phyloP scores from a whole-genome alignment of 2,329 filamentous ascomycete genomes.

The Capronia americana region DNA sequence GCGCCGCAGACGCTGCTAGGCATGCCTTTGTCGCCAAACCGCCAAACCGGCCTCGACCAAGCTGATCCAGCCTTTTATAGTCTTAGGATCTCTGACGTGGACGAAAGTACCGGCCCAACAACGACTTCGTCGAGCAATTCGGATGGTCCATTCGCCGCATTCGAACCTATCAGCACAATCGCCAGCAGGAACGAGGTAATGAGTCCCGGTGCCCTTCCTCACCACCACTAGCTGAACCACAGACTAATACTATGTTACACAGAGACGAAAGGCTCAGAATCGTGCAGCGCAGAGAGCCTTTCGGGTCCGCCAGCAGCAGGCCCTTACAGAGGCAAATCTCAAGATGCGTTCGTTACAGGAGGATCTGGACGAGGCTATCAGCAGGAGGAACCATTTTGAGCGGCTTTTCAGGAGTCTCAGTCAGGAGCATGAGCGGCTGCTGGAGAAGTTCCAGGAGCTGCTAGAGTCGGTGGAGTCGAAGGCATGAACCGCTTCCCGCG shows the following conservation, averaged over 20 bases:
- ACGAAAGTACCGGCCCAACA: not conserved
- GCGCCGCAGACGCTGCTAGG: not conserved
- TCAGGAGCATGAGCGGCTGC: conserved; percentile 21
- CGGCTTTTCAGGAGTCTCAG: conserved; percentile 24
- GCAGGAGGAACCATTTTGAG: conserved; percentile 24
- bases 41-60: not conserved
- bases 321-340: conserved; percentile 19
- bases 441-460: conserved; percentile 12
- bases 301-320: conserved; percentile 88
- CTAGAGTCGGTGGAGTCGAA: conserved; percentile 6
- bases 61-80: not conserved
- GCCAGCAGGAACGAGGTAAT: conserved; percentile 23
- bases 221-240: not conserved
- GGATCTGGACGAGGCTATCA: conserved; percentile 20
- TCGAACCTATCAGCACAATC: conserved; percentile 16
- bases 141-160: not conserved
- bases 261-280: conserved; percentile 83
- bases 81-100: not conserved
- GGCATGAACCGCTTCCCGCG: not conserved
- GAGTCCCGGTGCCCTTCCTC: not conserved
- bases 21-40: not conserved
- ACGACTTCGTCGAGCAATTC: not conserved
- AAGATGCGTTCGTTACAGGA: conserved; percentile 20
- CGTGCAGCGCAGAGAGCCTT: conserved; percentile 91
- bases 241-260: conserved; percentile 4